phyloP scores from a whole-genome alignment of 2,329 filamentous ascomycete genomes.

The Cercospora canescens region DNA sequence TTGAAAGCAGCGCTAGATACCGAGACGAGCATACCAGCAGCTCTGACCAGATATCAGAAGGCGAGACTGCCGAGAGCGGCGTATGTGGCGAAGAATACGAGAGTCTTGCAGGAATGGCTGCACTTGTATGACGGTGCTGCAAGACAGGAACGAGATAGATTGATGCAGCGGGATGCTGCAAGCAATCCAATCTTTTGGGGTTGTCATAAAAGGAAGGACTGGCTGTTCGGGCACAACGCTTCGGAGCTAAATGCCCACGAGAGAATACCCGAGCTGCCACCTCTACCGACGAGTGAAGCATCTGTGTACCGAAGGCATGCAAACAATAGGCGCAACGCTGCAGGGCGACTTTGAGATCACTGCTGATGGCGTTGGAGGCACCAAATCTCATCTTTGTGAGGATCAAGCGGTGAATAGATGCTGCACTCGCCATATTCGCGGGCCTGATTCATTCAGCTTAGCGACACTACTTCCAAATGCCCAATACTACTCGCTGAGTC shows the following conservation, averaged over 20 bases:
- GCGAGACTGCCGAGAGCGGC: background rate
- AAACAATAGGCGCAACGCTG: background rate
- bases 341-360: background rate
- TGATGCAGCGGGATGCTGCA: constrained; percentile 29
- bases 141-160: constrained; percentile 28
- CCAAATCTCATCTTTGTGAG: background rate
- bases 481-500: background rate
- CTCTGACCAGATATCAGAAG: constrained; percentile 24
- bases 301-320: background rate
- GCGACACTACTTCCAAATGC: background rate
- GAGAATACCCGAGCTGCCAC: background rate
- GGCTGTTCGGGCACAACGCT: constrained; percentile 27
- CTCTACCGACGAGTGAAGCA: background rate
- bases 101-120: constrained; percentile 36
- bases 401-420: background rate
- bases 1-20: constrained; percentile 37
- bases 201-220: constrained; percentile 27
- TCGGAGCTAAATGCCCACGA: background rate
- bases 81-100: constrained; percentile 7
- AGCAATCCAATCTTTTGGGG: constrained; percentile 36
- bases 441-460: background rate
- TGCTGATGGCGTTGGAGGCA: background rate
- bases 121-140: constrained; percentile 34
- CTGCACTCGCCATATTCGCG: background rate
- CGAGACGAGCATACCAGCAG: constrained; percentile 25